Conservation (phyloP, 345 rosid species). For the Sonneratia caseolaris region DNA sequence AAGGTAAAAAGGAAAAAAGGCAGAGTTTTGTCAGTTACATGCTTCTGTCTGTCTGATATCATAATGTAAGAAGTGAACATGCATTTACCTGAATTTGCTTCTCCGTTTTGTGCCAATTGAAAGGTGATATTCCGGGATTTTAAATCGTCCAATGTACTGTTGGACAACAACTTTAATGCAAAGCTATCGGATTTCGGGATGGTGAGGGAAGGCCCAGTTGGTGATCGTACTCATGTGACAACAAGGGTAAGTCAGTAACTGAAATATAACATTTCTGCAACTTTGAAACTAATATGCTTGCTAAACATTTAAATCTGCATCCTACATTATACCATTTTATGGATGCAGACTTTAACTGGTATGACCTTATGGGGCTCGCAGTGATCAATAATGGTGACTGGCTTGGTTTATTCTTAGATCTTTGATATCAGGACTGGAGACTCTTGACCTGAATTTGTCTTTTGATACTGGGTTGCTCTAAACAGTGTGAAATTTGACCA, state of each 20-base stretch:
- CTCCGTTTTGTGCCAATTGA: constrained; percentile 2
- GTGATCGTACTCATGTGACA: constrained; percentile 69
- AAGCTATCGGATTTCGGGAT: constrained; percentile 95
- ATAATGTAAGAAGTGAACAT: background rate
- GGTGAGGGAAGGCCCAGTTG: constrained; percentile 91
- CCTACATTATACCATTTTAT: too few species aligned
- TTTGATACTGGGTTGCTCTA: too few species aligned
- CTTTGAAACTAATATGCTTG: too few species aligned
- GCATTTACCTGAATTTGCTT: background rate
- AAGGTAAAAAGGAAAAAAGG: constrained; percentile 27
- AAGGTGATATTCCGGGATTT: constrained; percentile 94
- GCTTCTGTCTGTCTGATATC: background rate
- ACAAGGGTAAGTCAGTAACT: constrained; percentile 42
- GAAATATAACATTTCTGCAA: too few species aligned
- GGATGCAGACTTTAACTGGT: too few species aligned
- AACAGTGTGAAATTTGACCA: too few species aligned
- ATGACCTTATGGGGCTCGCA: too few species aligned
- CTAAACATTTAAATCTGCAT: too few species aligned
- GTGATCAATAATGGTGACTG: too few species aligned
- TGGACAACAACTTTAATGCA: constrained; percentile 49
- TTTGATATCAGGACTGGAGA: too few species aligned
- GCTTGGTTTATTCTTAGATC: too few species aligned
- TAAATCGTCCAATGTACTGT: constrained; percentile 77
- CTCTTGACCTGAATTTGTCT: too few species aligned
- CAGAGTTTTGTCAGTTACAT: background rate